phyloP scores from a whole-genome alignment of 2,329 filamentous ascomycete genomes.

The Dactylonectria macrodidyma region DNA sequence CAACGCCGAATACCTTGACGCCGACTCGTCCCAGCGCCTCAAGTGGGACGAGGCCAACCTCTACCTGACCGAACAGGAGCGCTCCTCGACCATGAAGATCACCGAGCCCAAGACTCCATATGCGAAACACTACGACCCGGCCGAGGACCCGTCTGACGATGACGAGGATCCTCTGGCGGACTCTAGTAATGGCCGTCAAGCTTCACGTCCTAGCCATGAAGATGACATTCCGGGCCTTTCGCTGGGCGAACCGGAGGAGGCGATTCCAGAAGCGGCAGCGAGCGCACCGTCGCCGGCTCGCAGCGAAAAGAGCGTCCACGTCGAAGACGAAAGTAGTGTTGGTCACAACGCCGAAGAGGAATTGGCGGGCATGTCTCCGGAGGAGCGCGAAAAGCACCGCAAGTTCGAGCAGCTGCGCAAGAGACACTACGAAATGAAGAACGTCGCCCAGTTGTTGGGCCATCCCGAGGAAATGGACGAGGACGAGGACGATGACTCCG shows the following conservation, averaged over 20 bases:
- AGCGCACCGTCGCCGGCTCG: constrained; percentile 51
- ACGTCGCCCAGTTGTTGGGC: constrained; percentile 89
- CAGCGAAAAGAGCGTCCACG: constrained; percentile 81
- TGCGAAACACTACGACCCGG: constrained; percentile 90
- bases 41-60: constrained; percentile 99
- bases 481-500: constrained; percentile 68
- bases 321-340: constrained; percentile 75
- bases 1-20: constrained; percentile 57
- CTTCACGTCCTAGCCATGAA: constrained; percentile 59
- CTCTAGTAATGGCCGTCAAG: constrained; percentile 48
- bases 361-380: constrained; percentile 69
- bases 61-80: constrained; percentile 97
- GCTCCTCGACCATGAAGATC: constrained; percentile 97
- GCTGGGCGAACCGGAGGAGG: constrained; percentile 91
- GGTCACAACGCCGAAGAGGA: constrained; percentile 72
- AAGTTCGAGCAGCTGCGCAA: constrained; percentile 93
- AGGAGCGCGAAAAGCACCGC: constrained; percentile 91
- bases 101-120: constrained; percentile 98
- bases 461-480: constrained; percentile 78
- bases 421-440: constrained; percentile 99
- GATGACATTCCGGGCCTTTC: constrained; percentile 94
- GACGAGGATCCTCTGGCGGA: constrained; percentile 64
- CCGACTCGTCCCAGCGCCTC: constrained; percentile 77
- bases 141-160: constrained; percentile 89
- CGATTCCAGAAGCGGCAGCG: constrained; percentile 65